Evolutionary conservation across 2,329 filamentous ascomycete species (phyloP).

Genomic region (Penicillium sp.): DNA sequence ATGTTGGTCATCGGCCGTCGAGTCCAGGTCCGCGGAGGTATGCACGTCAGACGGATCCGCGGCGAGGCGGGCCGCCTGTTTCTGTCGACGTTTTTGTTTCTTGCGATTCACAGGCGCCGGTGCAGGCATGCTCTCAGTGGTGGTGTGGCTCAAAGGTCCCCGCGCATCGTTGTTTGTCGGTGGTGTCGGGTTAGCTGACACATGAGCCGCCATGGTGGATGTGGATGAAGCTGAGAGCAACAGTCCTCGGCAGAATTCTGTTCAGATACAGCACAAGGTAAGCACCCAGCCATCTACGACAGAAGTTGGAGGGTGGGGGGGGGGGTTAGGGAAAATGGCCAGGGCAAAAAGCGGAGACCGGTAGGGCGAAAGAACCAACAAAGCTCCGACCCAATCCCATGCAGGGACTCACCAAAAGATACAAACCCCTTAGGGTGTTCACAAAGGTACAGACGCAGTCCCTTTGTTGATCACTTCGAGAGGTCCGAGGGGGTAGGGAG

Average conservation of each 20-base stretch:
- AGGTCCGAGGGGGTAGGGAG: constrained; percentile 5
- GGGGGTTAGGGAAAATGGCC: neutral
- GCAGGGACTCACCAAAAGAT: constrained; percentile 19
- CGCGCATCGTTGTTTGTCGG: constrained; percentile 32
- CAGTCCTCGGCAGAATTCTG: constrained; percentile 21
- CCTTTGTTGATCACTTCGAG: constrained; percentile 12
- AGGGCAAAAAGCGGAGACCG: constrained; percentile 22
- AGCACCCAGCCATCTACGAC: neutral
- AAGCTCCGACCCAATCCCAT: constrained; percentile 27
- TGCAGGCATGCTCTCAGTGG: constrained; percentile 12
- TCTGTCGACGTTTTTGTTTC: constrained; percentile 91
- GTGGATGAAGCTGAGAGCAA: constrained; percentile 25
- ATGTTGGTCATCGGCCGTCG: constrained; percentile 26
- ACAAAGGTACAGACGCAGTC: constrained; percentile 7
- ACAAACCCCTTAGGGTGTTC: constrained; percentile 12
- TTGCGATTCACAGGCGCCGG: constrained; percentile 71
- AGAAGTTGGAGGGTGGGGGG: neutral
- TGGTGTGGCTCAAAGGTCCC: constrained; percentile 21
- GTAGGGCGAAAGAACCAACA: constrained; percentile 26
- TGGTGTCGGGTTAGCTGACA: constrained; percentile 26
- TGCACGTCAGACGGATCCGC: constrained; percentile 49
- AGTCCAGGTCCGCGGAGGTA: constrained; percentile 27
- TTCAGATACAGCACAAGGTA: constrained; percentile 1
- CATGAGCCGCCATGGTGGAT: constrained; percentile 31
- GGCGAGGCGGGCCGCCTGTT: constrained; percentile 72